These are phyloP conservation scores for Seminavis robusta DNA, from an alignment of 108 stramenopile species.

Conservation along the genomic window DNA sequence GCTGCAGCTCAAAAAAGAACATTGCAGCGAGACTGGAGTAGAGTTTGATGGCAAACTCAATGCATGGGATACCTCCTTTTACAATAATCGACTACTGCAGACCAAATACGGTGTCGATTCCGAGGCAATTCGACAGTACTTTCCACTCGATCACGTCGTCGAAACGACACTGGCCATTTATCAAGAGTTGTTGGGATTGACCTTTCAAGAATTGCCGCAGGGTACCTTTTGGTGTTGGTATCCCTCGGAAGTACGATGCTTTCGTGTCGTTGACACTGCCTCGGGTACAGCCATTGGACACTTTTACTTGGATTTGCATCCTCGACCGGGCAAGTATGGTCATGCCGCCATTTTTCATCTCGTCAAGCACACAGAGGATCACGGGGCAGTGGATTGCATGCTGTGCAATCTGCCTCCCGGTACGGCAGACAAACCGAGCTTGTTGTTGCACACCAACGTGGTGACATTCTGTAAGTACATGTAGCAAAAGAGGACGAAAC, in stretches of 20 bases:
- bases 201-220: conserved; percentile 26
- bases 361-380: conserved; percentile 21
- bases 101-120: conserved; percentile 36
- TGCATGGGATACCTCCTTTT: conserved; percentile 40
- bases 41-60: conserved; percentile 34
- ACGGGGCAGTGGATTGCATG: conserved; percentile 45
- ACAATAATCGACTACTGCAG: conserved; percentile 26
- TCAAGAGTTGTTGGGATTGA: conserved; percentile 43
- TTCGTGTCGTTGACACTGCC: conserved; percentile 27
- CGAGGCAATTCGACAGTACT: conserved; percentile 32
- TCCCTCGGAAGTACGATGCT: conserved; percentile 29
- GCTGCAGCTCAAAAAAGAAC: conserved; percentile 22
- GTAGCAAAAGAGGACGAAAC: too few relatives aligned
- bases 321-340: conserved; percentile 28
- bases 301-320: conserved; percentile 39
- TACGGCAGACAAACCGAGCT: conserved; percentile 23
- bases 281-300: conserved; percentile 16
- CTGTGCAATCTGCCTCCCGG: conserved; percentile 42
- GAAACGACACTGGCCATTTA: conserved; percentile 35
- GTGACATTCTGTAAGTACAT: conserved; percentile 34
- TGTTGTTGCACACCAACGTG: conserved; percentile 29
- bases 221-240: conserved; percentile 45
- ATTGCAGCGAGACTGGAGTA: conserved; percentile 20
- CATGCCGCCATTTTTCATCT: conserved; percentile 46
- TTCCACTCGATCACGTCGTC: conserved; percentile 45